phyloP scores from a whole-genome alignment of 2,329 filamentous ascomycete genomes.

The Xylaria sp. region DNA sequence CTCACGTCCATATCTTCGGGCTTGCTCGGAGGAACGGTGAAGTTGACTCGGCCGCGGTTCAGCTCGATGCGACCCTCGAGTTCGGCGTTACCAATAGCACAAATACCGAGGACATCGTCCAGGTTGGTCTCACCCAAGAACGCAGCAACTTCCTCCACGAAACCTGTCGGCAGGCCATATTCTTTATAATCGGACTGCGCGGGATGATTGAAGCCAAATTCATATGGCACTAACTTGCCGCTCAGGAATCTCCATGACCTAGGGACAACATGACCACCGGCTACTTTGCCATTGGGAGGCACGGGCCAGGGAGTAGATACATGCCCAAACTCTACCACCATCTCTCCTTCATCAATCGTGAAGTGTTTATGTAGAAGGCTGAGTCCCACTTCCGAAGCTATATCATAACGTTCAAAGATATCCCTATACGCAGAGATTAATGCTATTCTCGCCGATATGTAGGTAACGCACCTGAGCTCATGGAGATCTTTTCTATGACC shows the following conservation, averaged over 20 bases:
- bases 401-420: constrained; percentile 31
- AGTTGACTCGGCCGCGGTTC: constrained; percentile 31
- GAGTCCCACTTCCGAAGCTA: constrained; percentile 25
- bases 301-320: constrained; percentile 33
- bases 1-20: constrained; percentile 34
- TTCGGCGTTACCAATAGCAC: constrained; percentile 27
- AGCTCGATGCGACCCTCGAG: constrained; percentile 30
- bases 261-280: constrained; percentile 29
- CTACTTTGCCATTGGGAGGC: constrained; percentile 27
- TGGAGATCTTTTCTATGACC: constrained; percentile 29
- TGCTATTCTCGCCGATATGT: background rate
- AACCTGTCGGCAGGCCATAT: constrained; percentile 19
- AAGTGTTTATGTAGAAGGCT: constrained; percentile 33
- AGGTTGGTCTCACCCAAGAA: constrained; percentile 23
- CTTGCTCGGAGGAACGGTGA: constrained; percentile 30
- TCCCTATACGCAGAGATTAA: constrained; percentile 19
- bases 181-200: constrained; percentile 25
- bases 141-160: constrained; percentile 26
- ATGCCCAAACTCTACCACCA: constrained; percentile 30
- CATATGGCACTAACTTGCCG: constrained; percentile 24
- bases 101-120: constrained; percentile 29
- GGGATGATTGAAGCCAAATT: constrained; percentile 32
- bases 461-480: constrained; percentile 23
- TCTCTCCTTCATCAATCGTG: constrained; percentile 28
- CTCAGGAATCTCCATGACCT: constrained; percentile 30